These are phyloP conservation scores for Saturnispora dispora DNA, from an alignment of 805 yeast genomes.

Conservation along the genomic window DNA sequence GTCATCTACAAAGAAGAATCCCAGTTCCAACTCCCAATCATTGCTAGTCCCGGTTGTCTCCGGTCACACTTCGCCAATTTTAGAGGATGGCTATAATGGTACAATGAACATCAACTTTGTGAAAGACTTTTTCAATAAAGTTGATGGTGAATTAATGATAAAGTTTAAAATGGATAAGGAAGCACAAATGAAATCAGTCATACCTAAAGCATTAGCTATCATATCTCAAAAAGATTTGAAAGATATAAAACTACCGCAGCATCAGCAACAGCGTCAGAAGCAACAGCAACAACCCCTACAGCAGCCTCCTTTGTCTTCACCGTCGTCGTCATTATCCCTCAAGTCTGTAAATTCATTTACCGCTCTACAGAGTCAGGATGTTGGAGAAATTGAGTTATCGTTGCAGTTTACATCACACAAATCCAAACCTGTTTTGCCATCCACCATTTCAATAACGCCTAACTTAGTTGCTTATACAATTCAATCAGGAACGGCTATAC, in stretches of 20 bases:
- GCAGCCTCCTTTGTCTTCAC: not conserved
- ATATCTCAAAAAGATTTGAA: constrained; percentile 2
- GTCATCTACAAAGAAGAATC: constrained; percentile 4
- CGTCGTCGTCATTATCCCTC: constrained; percentile 1
- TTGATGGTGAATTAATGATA: constrained; percentile 10
- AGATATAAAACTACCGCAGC: not conserved
- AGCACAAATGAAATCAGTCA: constrained; percentile 9
- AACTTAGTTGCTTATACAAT: constrained; percentile 13
- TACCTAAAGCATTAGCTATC: constrained; percentile 8
- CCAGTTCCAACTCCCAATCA: not conserved
- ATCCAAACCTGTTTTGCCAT: constrained; percentile 9
- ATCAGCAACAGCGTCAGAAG: not conserved
- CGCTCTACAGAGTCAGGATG: not conserved
- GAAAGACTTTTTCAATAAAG: constrained; percentile 13
- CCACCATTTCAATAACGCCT: constrained; percentile 10
- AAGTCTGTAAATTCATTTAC: constrained; percentile 3
- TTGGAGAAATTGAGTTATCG: constrained; percentile 8
- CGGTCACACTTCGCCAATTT: constrained; percentile 4
- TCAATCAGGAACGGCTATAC: constrained; percentile 15
- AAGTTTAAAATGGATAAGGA: constrained; percentile 5
- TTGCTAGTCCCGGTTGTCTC: constrained; percentile 4
- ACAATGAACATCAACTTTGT: constrained; percentile 2
- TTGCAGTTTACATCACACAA: constrained; percentile 8
- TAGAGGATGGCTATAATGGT: not conserved
- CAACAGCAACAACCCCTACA: not conserved